Base-by-base conservation (phyloP, 2,329 filamentous ascomycete genomes). In the Ascochyta koolunga region DNA sequence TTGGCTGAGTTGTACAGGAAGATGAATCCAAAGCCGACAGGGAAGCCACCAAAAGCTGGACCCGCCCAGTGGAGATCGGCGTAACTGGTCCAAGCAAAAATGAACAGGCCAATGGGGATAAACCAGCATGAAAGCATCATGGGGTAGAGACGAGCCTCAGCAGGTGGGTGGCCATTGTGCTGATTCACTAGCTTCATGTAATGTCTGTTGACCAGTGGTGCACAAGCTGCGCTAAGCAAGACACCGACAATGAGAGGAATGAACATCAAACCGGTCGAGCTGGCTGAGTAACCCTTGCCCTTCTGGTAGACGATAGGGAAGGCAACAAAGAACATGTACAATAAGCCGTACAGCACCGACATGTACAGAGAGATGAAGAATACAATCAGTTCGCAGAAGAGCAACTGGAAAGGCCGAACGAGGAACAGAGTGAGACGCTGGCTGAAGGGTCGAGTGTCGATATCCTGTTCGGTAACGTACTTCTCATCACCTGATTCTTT, bases 311-410 rank as follows among this genome's bases (percentile, higher is more conserved):
- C 80, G 60, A 86, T 79, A 0, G 82, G 82, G 56, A 71, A 79
- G 15, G 86, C 86, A 46, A 87, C 78, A 38, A 77, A 89, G 78
- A 67, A 67, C 87, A 90, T 89, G 80, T 90, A 90, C 15, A 89
- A 77, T 4, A 90, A 77, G 9, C 87, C 87, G 72, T 90, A 91
- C 11, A 93, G 81, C 1, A 95, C 89, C 2, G 86, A 88, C 90
- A 95, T 96, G 80, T 96, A 96, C 1, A 96, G 61, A 0, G 87
- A 86, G 65, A 96, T 88, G 66, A 95, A 85, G 62, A 96, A 84
- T 42, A 96, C 90, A 67, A 96, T 96, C 33, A 89, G 85, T 74
- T 96, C 91, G 56, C 83, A 78, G 74, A 95, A 93, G 29, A 96
- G 84, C 2, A 96, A 85, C 78, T 95, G 90, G 78, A 96, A 90